A percentile compares a stretch with the other conserved stretches of the same genome.
These are phyloP conservation scores for Quillaja saponaria DNA, from an alignment of 306 rosid genomes.

Conservation along the genomic window DNA sequence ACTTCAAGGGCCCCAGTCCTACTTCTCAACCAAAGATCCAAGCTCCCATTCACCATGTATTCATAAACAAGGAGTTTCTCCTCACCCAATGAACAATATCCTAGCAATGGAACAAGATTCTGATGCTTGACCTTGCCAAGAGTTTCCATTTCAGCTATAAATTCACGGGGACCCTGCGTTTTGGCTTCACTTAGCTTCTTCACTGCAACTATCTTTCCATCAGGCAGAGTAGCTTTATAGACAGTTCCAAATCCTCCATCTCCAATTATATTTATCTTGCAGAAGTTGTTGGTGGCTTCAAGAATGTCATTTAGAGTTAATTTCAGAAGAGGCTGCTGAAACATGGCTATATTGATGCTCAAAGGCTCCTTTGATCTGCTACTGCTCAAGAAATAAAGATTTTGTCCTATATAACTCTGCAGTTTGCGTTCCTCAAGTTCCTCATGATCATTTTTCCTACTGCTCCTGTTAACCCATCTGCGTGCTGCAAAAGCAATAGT, in stretches of 20 bases:
- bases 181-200: constrained; percentile 94
- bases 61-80: constrained; percentile 96
- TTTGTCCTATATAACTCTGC: constrained; percentile 59
- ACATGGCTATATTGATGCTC: constrained; percentile 91
- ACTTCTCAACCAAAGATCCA: constrained; percentile 91
- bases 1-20: constrained; percentile 77
- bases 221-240: constrained; percentile 81
- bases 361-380: constrained; percentile 92
- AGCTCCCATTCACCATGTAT: constrained; percentile 94
- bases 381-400: constrained; percentile 83
- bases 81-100: constrained; percentile 88
- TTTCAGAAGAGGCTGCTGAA: constrained; percentile 92
- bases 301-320: constrained; percentile 73
- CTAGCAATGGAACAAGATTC: constrained; percentile 82
- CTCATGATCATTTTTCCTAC: constrained; percentile 51
- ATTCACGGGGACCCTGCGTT: constrained; percentile 92
- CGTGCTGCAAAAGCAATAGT: constrained; percentile 49
- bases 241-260: constrained; percentile 99
- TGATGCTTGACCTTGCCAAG: constrained; percentile 93
- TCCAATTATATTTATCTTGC: constrained; percentile 93
- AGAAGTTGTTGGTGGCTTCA: constrained; percentile 89
- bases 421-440: constrained; percentile 64
- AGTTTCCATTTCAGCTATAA: constrained; percentile 97
- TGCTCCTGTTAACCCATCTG: constrained; percentile 50
- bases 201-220: constrained; percentile 79